Evolutionary conservation across 495 filamentous ascomycete species (phyloP).

Genomic region (Penicillium desertorum): DNA sequence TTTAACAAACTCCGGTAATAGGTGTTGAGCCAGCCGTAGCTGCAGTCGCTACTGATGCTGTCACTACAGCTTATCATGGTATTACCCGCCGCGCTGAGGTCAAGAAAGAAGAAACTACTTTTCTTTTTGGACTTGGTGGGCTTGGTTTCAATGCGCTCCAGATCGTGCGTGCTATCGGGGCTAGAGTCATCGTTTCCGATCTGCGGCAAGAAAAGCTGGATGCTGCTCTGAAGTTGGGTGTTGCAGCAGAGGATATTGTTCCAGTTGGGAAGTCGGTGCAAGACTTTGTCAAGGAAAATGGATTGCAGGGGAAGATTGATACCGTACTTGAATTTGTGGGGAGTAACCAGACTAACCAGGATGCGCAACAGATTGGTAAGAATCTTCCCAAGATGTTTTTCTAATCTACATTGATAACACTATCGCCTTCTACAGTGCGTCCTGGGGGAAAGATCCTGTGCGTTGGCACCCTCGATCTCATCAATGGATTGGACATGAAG

Average conservation of each 20-base stretch:
- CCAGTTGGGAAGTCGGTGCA: slow-evolving; percentile 17
- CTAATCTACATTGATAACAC: not conserved
- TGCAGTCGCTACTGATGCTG: slow-evolving; percentile 27
- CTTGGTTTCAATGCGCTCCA: slow-evolving; percentile 28
- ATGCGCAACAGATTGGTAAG: slow-evolving; percentile 24
- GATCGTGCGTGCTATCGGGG: slow-evolving; percentile 20
- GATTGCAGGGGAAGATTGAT: slow-evolving; percentile 19
- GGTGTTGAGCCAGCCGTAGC: slow-evolving; percentile 19
- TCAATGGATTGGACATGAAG: slow-evolving; percentile 27
- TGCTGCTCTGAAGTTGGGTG: slow-evolving; percentile 13
- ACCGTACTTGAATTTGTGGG: slow-evolving; percentile 29
- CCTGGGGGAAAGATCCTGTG: slow-evolving; percentile 25
- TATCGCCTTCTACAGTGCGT: slow-evolving; percentile 9
- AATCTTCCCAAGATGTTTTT: not conserved
- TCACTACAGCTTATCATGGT: slow-evolving; percentile 27
- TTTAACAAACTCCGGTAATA: not conserved
- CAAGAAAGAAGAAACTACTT: slow-evolving; percentile 22
- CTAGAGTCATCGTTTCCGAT: slow-evolving; percentile 23
- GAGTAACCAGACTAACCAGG: slow-evolving; percentile 19
- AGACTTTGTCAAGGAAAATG: slow-evolving; percentile 16
- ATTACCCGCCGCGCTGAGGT: slow-evolving; percentile 26
- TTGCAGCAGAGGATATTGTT: slow-evolving; percentile 22
- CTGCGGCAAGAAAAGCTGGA: slow-evolving; percentile 23
- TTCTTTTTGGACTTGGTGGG: slow-evolving; percentile 25
- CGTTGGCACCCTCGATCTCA: slow-evolving; percentile 20